phyloP scores from a whole-genome alignment of 2,329 filamentous ascomycete genomes.

The Cladosporium sp. region DNA sequence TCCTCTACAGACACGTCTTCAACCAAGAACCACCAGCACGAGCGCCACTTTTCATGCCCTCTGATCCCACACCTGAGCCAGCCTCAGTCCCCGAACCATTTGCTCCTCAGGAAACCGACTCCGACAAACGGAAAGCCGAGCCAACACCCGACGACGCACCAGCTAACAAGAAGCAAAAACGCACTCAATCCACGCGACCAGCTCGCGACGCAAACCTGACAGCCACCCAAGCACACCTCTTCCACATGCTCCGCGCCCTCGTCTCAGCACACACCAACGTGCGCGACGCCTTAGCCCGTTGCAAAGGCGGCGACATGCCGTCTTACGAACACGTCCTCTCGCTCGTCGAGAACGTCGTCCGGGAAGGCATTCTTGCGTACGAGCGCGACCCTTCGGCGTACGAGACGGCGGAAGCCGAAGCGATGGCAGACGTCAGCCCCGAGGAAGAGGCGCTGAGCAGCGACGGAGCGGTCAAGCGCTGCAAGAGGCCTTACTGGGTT shows the following conservation, averaged over 20 bases:
- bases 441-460: slow-evolving; percentile 22
- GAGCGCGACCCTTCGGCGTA: slow-evolving; percentile 40
- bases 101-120: not conserved
- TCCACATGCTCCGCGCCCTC: slow-evolving; percentile 81
- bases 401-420: slow-evolving; percentile 28
- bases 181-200: slow-evolving; percentile 21
- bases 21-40: slow-evolving; percentile 62
- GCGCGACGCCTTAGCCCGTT: slow-evolving; percentile 74
- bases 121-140: slow-evolving; percentile 24
- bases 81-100: slow-evolving; percentile 20
- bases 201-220: slow-evolving; percentile 57
- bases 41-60: slow-evolving; percentile 68
- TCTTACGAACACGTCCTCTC: slow-evolving; percentile 72
- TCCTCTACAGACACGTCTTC: slow-evolving; percentile 75
- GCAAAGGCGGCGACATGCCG: slow-evolving; percentile 64
- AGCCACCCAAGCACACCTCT: slow-evolving; percentile 86
- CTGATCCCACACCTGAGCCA: slow-evolving; percentile 40
- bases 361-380: slow-evolving; percentile 67
- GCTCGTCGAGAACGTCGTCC: slow-evolving; percentile 72
- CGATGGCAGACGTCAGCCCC: slow-evolving; percentile 14
- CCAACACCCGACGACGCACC: slow-evolving; percentile 27
- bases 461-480: slow-evolving; percentile 64
- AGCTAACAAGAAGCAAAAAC: slow-evolving; percentile 50
- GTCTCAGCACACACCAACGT: slow-evolving; percentile 77
- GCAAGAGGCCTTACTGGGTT: slow-evolving; percentile 83